phyloP scores from a whole-genome alignment of 2,329 filamentous ascomycete species.

The Epichloe uncinata region DNA sequence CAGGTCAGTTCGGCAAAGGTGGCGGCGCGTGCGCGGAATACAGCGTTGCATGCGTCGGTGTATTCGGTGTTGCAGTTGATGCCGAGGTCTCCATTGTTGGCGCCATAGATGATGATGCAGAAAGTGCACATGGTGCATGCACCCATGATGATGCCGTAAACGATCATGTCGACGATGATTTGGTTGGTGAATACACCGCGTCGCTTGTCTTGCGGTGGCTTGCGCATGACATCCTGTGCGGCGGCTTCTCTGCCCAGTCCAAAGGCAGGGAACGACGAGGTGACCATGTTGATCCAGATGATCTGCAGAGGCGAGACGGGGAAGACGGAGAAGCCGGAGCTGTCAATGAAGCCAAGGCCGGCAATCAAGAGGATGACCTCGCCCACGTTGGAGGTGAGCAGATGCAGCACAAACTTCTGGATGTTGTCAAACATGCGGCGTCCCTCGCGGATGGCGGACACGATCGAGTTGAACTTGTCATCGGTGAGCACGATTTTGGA shows the following conservation, averaged over 20 bases:
- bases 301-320: constrained; percentile 77
- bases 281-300: constrained; percentile 91
- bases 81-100: constrained; percentile 42
- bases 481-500: constrained; percentile 73
- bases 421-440: constrained; percentile 82
- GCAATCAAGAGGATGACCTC: constrained; percentile 72
- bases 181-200: constrained; percentile 66
- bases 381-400: constrained; percentile 70
- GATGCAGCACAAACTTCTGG: constrained; percentile 72
- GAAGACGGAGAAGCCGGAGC: constrained; percentile 61
- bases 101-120: constrained; percentile 48
- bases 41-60: constrained; percentile 40
- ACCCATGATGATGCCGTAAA: constrained; percentile 70
- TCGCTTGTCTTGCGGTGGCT: constrained; percentile 58
- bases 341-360: constrained; percentile 70
- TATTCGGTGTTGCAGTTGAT: constrained; percentile 48
- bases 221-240: constrained; percentile 61
- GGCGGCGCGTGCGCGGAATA: constrained; percentile 58
- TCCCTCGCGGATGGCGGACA: constrained; percentile 71
- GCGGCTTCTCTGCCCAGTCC: constrained; percentile 72
- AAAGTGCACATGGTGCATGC: constrained; percentile 52
- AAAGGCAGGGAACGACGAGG: constrained; percentile 76
- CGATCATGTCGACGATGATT: constrained; percentile 64
- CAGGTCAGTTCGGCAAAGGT: constrained; percentile 63
- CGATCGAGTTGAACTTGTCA: constrained; percentile 80